phyloP scores from a whole-genome alignment of 208 protist genomes.

The Novymonas esmeraldas region DNA sequence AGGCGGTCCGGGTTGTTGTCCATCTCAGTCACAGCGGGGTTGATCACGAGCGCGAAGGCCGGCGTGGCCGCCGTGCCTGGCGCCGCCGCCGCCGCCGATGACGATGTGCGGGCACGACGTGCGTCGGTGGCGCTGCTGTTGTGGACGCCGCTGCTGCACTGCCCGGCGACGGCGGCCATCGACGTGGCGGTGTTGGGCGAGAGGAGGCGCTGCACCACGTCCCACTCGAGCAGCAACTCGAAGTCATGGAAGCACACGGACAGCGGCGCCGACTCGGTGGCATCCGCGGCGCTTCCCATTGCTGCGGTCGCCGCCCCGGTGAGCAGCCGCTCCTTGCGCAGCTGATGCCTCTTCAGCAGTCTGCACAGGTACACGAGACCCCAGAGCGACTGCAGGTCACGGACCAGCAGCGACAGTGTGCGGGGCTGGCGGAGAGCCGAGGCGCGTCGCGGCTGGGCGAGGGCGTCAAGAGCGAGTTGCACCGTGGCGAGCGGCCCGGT shows the following conservation, averaged over 20 bases:
- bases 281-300: not conserved
- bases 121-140: not conserved
- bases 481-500: constrained; percentile 26
- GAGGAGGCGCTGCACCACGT: constrained; percentile 12
- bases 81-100: not conserved
- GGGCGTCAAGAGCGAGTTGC: constrained; percentile 15
- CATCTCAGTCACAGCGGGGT: constrained; percentile 39
- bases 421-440: constrained; percentile 20
- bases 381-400: constrained; percentile 20
- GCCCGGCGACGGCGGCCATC: constrained; percentile 8
- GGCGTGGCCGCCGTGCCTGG: not conserved
- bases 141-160: no score
- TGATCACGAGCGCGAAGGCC: constrained; percentile 54
- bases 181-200: not conserved
- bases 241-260: constrained; percentile 46
- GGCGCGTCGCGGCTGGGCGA: constrained; percentile 16
- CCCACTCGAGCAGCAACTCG: constrained; percentile 36
- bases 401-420: constrained; percentile 23
- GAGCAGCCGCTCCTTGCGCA: constrained; percentile 24
- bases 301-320: not conserved
- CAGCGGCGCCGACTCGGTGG: not conserved
- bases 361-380: constrained; percentile 29
- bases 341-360: constrained; percentile 17
- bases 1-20: constrained; percentile 48
- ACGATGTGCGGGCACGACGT: not conserved